A percentile compares a stretch with the other conserved stretches of the same genome.
phyloP scores from a whole-genome alignment of 192 early-diverging fungal genomes.

The Rhizoclosmatium sp. region DNA sequence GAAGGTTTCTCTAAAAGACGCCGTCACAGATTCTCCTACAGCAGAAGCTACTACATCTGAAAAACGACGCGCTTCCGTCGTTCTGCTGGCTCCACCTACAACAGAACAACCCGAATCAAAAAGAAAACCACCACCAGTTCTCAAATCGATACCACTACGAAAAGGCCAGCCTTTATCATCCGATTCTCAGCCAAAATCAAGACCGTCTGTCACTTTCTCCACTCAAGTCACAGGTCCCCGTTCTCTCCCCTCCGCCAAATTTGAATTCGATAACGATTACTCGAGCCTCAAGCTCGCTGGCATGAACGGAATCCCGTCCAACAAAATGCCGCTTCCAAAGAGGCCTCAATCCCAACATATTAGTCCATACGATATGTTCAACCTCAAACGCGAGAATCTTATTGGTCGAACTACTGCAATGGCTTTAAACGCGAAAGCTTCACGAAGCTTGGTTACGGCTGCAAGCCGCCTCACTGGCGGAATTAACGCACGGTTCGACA shows the following conservation, averaged over 20 bases:
- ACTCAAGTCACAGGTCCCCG: too few relatives aligned
- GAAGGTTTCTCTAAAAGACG: too few relatives aligned
- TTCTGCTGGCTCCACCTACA: neutral
- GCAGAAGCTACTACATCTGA: neutral
- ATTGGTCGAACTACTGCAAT: neutral
- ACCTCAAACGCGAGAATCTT: slow-evolving; percentile 18
- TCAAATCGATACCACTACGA: neutral
- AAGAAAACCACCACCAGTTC: neutral
- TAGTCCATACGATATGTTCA: slow-evolving; percentile 25
- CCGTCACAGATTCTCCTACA: neutral
- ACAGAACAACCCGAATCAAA: neutral
- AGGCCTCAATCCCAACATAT: neutral
- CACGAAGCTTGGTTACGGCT: neutral
- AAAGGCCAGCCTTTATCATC: too few relatives aligned
- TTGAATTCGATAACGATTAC: neutral
- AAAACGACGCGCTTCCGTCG: neutral
- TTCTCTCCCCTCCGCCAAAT: neutral
- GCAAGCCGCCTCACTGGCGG: neutral
- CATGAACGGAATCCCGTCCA: slow-evolving; percentile 4
- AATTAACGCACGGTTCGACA: neutral
- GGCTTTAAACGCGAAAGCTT: neutral
- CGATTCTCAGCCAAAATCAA: too few relatives aligned
- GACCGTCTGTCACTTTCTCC: too few relatives aligned
- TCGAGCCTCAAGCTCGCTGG: slow-evolving; percentile 11
- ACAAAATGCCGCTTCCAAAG: neutral